Conservation (phyloP, 371 early-diverging fungal species). For the Umbelopsis sp. region DNA sequence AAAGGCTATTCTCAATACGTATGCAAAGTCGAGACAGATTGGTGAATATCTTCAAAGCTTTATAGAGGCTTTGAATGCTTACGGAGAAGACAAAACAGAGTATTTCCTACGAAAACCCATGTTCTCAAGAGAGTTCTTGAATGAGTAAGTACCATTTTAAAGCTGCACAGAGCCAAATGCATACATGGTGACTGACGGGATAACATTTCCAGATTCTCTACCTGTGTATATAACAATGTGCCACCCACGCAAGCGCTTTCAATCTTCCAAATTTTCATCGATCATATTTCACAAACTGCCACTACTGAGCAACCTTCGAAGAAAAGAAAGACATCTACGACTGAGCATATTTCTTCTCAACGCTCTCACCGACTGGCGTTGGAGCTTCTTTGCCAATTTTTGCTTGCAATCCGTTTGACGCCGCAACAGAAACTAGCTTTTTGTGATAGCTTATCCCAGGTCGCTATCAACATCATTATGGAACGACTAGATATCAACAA, state of each 20-base stretch:
- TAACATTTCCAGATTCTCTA: slow-evolving; percentile 31
- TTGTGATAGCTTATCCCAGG: slow-evolving; percentile 8
- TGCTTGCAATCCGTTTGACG: slow-evolving; percentile 45
- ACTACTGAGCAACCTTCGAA: slow-evolving; percentile 29
- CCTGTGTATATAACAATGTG: slow-evolving; percentile 38
- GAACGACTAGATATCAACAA: slow-evolving; percentile 25
- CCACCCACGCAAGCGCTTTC: slow-evolving; percentile 49
- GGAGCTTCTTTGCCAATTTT: slow-evolving; percentile 45
- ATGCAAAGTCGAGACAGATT: slow-evolving; percentile 58
- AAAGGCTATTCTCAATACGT: slow-evolving; percentile 35
- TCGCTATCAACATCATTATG: slow-evolving; percentile 33
- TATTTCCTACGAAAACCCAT: slow-evolving; percentile 40
- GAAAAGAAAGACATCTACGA: slow-evolving; percentile 31
- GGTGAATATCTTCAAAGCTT: slow-evolving; percentile 48
- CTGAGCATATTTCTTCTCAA: neutral
- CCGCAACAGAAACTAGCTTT: slow-evolving; percentile 42
- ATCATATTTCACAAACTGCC: slow-evolving; percentile 28
- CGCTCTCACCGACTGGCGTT: slow-evolving; percentile 31
- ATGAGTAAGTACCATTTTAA: slow-evolving; percentile 37
- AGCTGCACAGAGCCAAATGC: neutral
- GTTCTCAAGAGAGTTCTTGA: slow-evolving; percentile 45
- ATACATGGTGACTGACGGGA: no score
- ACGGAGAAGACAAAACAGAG: slow-evolving; percentile 26
- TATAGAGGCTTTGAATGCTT: slow-evolving; percentile 31
- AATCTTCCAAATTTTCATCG: slow-evolving; percentile 45